Evolutionary conservation across 306 rosid species (phyloP), one percentile per base, ranked within the genome.

Genomic region (Abrus precatorius): DNA sequence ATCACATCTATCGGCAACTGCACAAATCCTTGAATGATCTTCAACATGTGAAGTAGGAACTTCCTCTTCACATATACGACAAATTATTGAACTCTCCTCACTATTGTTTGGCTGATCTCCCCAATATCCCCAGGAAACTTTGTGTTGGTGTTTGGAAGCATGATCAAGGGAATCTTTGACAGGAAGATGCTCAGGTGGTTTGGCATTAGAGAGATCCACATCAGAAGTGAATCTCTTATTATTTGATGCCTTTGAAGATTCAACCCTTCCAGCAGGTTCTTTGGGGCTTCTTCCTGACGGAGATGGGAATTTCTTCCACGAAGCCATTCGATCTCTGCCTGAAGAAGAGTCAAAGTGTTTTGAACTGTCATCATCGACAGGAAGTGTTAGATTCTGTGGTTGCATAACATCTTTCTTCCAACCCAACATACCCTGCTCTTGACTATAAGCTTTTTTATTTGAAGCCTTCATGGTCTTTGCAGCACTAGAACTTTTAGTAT

Each of bases 61-160:
- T 55, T 95, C 93, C 78, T 95, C 99, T 92, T 95, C 99, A 69
- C 99, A 95, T 85, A 95, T 95, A 75, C 99, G 99, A 86, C 99
- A 95, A 67, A 95, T 95, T 76, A 95, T 95, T 71, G 98, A 91
- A 84, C 78, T 88, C 48, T 93, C 99, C 30, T 93, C 98, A 75
- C 83, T 80, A 75, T 53, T 75, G 80, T 83, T 78, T 33, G 71
- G 97, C 76, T 82, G 96, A 82, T 93, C 92, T 4, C 94, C 97
- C 99, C 99, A 93, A 72, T 88, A 88, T 34, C 98, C 99, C 98
- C 99, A 93, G 67, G 99, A 95, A 71, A 78, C 76, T 78, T 87
- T 93, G 75, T 91, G 96, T 36, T 89, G 97, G 84, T 95, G 99
- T 90, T 91, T 95, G 61, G 96, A 83, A 84, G 90, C 77, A 86